Conservation (phyloP, 2,329 filamentous ascomycete genomes). For the Ascochyta viciae-villosae region DNA sequence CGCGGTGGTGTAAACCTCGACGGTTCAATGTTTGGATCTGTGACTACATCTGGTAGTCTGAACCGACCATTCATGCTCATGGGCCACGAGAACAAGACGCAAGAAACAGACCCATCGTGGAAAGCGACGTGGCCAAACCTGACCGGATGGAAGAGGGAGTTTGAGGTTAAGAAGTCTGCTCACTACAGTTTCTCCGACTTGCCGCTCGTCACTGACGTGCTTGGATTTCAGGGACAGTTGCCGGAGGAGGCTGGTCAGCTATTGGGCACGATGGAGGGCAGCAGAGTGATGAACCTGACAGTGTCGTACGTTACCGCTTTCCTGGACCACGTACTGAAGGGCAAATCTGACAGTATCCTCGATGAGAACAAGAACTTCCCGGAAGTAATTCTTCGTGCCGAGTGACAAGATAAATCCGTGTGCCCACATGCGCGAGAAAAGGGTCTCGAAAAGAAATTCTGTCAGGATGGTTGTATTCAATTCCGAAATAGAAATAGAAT, state of each 20-base stretch:
- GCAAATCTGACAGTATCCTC: conserved; percentile 8
- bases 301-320: conserved; percentile 30
- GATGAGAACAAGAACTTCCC: conserved; percentile 14
- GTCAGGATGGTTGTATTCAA: too few species aligned
- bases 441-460: too few species aligned
- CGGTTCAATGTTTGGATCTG: conserved; percentile 37
- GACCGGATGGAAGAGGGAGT: conserved; percentile 36
- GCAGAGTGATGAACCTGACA: conserved; percentile 28
- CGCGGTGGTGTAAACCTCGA: conserved; percentile 47
- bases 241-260: conserved; percentile 28
- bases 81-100: conserved; percentile 40
- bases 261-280: conserved; percentile 31
- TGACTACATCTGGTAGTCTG: conserved; percentile 20
- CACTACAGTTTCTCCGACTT: conserved; percentile 42
- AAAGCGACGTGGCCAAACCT: conserved; percentile 30
- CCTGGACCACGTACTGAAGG: conserved; percentile 31
- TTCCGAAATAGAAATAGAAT: too few species aligned
- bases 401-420: background rate
- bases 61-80: conserved; percentile 33
- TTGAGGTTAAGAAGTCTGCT: conserved; percentile 32
- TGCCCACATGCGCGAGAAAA: too few species aligned
- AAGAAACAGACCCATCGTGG: conserved; percentile 39
- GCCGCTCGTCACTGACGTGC: conserved; percentile 21
- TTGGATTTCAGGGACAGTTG: conserved; percentile 27
- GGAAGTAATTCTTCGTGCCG: conserved; percentile 19